Evolutionary conservation across 169 alveolate species (phyloP).

Genomic region (Eimeria brunetti): DNA sequence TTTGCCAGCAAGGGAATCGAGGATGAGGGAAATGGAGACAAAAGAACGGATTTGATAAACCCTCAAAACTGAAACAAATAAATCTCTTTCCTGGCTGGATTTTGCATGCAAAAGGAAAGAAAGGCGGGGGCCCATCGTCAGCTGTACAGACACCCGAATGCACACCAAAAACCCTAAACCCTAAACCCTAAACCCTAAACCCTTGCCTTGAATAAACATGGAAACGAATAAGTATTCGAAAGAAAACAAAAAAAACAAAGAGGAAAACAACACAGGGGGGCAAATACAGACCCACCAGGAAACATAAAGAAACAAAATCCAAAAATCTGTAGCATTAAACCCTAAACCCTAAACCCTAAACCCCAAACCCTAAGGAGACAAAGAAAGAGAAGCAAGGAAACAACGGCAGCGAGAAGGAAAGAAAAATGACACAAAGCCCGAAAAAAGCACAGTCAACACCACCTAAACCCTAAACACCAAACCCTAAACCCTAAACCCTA

Average conservation of each 20-base stretch:
- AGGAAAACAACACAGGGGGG: too few species aligned
- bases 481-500: slow-evolving; percentile 13
- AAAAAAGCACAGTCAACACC: too few species aligned
- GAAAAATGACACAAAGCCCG: not conserved
- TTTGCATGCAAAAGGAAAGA: not conserved
- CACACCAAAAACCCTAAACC: not conserved
- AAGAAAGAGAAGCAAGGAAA: too few species aligned
- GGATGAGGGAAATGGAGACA: not conserved
- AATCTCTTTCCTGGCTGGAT: not conserved
- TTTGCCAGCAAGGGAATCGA: not conserved
- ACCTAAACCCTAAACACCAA: not conserved
- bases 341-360: too few species aligned
- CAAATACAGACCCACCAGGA: too few species aligned
- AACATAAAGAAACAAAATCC: too few species aligned
- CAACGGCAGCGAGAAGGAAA: not conserved
- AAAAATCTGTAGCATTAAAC: too few species aligned
- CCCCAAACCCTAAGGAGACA: too few species aligned
- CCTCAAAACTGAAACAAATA: not conserved
- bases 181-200: too few species aligned
- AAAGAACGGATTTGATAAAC: not conserved
- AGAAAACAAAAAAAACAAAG: not conserved
- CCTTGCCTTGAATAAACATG: not conserved
- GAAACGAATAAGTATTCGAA: not conserved
- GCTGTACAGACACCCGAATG: not conserved
- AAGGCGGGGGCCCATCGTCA: not conserved